These are phyloP conservation scores for Aspergillus fumigatiaffinis DNA, from an alignment of 2,329 filamentous ascomycete genomes.

Conservation along the genomic window DNA sequence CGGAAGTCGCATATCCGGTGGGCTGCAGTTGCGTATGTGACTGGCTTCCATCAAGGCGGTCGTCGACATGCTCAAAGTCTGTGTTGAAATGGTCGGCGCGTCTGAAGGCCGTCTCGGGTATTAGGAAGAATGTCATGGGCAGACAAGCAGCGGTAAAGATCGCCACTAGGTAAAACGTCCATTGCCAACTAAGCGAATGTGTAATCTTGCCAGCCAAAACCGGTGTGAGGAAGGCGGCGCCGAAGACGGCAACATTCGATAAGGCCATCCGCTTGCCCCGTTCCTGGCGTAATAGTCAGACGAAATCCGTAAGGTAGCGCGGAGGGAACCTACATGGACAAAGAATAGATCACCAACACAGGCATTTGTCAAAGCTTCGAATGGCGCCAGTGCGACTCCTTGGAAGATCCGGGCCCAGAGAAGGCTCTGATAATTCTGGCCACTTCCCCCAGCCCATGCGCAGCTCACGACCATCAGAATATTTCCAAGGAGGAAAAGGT, in stretches of 20 bases:
- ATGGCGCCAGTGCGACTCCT: slow-evolving; percentile 80
- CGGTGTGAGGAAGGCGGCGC: slow-evolving; percentile 72
- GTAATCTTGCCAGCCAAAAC: slow-evolving; percentile 90
- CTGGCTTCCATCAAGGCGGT: slow-evolving; percentile 10
- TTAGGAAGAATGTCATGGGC: slow-evolving; percentile 69
- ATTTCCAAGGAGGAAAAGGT: slow-evolving; percentile 76
- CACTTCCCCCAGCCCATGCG: slow-evolving; percentile 71
- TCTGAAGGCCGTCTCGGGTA: slow-evolving; percentile 78
- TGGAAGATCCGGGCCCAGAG: slow-evolving; percentile 78
- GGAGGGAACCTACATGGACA: slow-evolving; percentile 62
- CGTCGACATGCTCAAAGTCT: slow-evolving; percentile 52
- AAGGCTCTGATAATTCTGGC: slow-evolving; percentile 66
- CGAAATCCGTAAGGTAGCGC: background rate
- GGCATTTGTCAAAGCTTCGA: slow-evolving; percentile 85
- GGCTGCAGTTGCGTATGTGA: slow-evolving; percentile 9
- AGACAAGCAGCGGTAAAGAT: slow-evolving; percentile 74
- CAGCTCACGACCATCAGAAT: slow-evolving; percentile 69
- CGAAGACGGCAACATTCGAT: slow-evolving; percentile 65
- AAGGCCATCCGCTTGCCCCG: slow-evolving; percentile 85
- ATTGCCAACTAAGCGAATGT: slow-evolving; percentile 69
- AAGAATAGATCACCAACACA: slow-evolving; percentile 87
- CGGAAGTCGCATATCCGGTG: slow-evolving; percentile 1
- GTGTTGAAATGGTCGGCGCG: slow-evolving; percentile 66
- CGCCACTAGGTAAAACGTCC: slow-evolving; percentile 83
- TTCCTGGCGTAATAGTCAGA: slow-evolving; percentile 45